A percentile compares a stretch with the other conserved stretches of the same genome.
Conservation (phyloP, 1,284 basidiomycete species). For the Cutaneotrichosporon dermatis region DNA sequence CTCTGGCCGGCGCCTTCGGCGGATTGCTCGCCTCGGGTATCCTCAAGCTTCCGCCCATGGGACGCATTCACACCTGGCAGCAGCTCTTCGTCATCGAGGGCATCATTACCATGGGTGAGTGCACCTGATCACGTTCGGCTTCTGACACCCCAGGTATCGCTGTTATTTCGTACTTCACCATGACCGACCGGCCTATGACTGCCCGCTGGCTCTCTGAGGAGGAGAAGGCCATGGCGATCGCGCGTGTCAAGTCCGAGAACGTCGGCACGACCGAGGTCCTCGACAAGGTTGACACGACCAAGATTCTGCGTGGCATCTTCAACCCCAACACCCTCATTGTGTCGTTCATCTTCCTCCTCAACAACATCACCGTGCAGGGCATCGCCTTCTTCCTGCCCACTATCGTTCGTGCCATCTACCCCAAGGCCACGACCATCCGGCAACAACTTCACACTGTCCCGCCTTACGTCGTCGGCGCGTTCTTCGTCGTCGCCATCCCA, state of each 20-base stretch:
- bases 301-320: slow-evolving; percentile 28
- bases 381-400: slow-evolving; percentile 44
- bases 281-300: slow-evolving; percentile 28
- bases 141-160: background rate
- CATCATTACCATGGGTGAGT: slow-evolving; percentile 16
- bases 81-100: slow-evolving; percentile 23
- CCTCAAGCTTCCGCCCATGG: slow-evolving; percentile 14
- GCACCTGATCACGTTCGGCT: background rate
- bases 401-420: slow-evolving; percentile 45
- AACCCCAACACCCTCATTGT: slow-evolving; percentile 26
- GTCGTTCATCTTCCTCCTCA: slow-evolving; percentile 44
- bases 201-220: slow-evolving; percentile 25
- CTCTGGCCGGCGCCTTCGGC: slow-evolving; percentile 17
- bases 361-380: slow-evolving; percentile 46
- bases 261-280: slow-evolving; percentile 35
- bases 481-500: slow-evolving; percentile 28
- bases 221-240: slow-evolving; percentile 26
- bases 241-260: slow-evolving; percentile 44
- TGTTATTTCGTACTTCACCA: slow-evolving; percentile 26
- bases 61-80: slow-evolving; percentile 14
- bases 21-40: slow-evolving; percentile 20
- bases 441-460: slow-evolving; percentile 47
- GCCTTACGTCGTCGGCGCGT: slow-evolving; percentile 38
- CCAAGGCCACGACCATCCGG: slow-evolving; percentile 32
- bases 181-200: slow-evolving; percentile 38